Conservation (phyloP, 2,329 filamentous ascomycete species). For the Xylaria sp. region DNA sequence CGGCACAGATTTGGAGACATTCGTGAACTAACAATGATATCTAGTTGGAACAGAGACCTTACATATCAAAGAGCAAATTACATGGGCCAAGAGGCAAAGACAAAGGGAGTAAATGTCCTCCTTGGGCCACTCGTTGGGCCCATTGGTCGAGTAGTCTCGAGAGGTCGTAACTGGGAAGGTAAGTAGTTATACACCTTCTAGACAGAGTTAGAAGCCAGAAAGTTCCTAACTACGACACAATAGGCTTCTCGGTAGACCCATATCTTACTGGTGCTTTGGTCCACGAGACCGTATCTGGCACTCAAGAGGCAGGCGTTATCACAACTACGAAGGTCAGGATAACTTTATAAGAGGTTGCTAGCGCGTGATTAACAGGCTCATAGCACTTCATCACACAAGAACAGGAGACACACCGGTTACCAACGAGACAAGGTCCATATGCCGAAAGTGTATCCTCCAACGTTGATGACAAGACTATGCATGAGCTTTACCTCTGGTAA, state of each 20-base stretch:
- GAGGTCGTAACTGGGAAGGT: conserved; percentile 57
- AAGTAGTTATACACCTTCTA: not conserved
- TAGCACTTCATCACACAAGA: conserved; percentile 66
- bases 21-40: not conserved
- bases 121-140: conserved; percentile 66
- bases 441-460: conserved; percentile 40
- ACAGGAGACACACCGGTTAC: conserved; percentile 61
- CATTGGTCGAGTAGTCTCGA: conserved; percentile 52
- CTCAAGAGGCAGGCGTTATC: conserved; percentile 39
- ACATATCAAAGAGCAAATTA: conserved; percentile 63
- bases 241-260: conserved; percentile 23
- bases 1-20: no score
- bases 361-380: no score
- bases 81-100: conserved; percentile 67
- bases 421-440: not conserved
- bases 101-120: conserved; percentile 70
- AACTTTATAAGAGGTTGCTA: no score
- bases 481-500: conserved; percentile 59
- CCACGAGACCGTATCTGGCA: conserved; percentile 58
- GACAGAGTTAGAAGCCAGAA: not conserved
- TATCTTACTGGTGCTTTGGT: conserved; percentile 40
- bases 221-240: not conserved
- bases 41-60: conserved; percentile 66
- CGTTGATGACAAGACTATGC: conserved; percentile 56
- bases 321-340: conserved; percentile 36